Conservation (phyloP, 1,139 yeast species). For the Saccharomyces hybrid region DNA sequence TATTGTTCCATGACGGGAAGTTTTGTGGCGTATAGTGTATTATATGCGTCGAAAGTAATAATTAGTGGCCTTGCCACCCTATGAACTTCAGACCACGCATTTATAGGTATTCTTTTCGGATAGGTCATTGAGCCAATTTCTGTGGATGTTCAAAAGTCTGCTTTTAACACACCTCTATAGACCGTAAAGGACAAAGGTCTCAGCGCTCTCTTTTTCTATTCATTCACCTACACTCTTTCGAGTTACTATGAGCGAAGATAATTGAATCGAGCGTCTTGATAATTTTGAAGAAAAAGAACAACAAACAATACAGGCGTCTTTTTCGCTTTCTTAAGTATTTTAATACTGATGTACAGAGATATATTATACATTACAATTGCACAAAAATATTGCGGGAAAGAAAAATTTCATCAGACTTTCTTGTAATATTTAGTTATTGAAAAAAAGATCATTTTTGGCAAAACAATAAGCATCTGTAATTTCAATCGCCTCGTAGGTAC, state of each 20-base stretch:
- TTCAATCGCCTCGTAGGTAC: slow-evolving; percentile 87
- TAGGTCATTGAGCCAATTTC: slow-evolving; percentile 8
- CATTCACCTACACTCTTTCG: not conserved
- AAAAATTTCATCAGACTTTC: not conserved
- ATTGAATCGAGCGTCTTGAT: not conserved
- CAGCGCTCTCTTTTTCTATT: not conserved
- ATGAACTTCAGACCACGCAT: slow-evolving; percentile 7
- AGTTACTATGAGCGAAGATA: not conserved
- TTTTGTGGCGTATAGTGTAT: slow-evolving; percentile 55
- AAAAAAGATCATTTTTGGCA: slow-evolving; percentile 36
- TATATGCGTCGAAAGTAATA: slow-evolving; percentile 61
- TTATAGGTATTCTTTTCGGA: slow-evolving; percentile 14
- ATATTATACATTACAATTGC: not conserved
- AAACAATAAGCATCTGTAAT: slow-evolving; percentile 75
- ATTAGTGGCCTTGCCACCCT: slow-evolving; percentile 37
- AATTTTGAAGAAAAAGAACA: not conserved
- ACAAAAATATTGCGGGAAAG: not conserved
- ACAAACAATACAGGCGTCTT: not conserved
- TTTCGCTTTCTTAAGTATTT: not conserved
- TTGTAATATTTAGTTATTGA: slow-evolving; percentile 12
- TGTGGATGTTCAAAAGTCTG: not conserved
- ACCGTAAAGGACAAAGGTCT: not conserved
- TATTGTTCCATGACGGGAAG: slow-evolving; percentile 48
- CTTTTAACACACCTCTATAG: not conserved
- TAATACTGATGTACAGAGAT: not conserved